Evolutionary conservation across 2,329 filamentous ascomycete species (phyloP).

Genomic region (Thermothelomyces thermophilus): DNA sequence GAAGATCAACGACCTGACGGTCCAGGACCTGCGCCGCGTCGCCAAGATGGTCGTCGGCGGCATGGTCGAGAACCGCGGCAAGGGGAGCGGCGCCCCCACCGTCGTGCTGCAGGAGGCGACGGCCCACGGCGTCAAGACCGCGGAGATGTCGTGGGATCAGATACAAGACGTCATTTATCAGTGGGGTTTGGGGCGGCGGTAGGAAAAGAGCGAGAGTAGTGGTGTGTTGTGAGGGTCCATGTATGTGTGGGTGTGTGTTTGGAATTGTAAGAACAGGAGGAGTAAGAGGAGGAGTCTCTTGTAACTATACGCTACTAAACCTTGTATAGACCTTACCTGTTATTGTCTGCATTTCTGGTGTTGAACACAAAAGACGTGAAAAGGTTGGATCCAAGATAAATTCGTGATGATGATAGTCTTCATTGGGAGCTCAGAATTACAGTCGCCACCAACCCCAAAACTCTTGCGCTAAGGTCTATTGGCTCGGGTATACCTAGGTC

Average conservation of each 20-base stretch:
- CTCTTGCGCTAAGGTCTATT: too few species aligned
- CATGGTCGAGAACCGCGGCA: constrained; percentile 63
- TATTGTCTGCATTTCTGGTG: too few species aligned
- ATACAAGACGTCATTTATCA: constrained; percentile 79
- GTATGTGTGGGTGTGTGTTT: not conserved
- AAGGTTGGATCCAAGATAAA: too few species aligned
- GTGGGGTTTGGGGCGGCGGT: constrained; percentile 70
- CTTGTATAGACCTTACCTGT: constrained; percentile 1
- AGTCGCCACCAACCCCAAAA: too few species aligned
- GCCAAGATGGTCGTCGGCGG: constrained; percentile 74
- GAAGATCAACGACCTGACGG: constrained; percentile 74
- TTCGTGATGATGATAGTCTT: too few species aligned
- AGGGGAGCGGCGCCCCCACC: constrained; percentile 81
- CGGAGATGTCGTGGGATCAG: constrained; percentile 73
- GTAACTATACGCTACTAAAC: not conserved
- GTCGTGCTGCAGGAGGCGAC: constrained; percentile 92
- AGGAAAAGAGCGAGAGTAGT: constrained; percentile 6
- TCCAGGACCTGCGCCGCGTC: constrained; percentile 74
- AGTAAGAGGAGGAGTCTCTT: not conserved
- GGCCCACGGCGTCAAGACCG: constrained; percentile 63
- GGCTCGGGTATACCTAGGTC: too few species aligned
- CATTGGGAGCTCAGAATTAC: too few species aligned
- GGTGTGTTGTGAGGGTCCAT: not conserved
- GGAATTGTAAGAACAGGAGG: not conserved
- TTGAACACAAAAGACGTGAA: too few species aligned